A percentile compares a stretch with the other conserved stretches of the same genome.
These are phyloP conservation scores for Quercus phellos DNA, from an alignment of 331 rosid genomes.

Conservation along the genomic window DNA sequence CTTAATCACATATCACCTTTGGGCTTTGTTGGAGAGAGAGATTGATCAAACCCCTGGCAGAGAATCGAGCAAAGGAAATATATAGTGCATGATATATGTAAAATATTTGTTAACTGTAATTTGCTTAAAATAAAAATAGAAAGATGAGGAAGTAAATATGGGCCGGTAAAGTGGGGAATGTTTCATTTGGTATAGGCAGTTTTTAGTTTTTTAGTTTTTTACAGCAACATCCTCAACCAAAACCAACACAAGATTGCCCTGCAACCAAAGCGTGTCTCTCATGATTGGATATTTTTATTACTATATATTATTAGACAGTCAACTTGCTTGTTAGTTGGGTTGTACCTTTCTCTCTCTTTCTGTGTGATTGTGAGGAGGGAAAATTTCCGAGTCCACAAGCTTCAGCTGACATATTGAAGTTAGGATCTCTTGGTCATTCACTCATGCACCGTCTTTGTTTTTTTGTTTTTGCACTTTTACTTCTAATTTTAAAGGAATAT, in stretches of 20 bases:
- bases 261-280: slow-evolving; percentile 40
- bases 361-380: background rate
- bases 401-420: background rate
- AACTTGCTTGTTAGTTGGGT: slow-evolving; percentile 47
- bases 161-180: background rate
- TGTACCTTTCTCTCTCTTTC: slow-evolving; percentile 30
- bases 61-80: background rate
- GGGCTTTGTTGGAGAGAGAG: slow-evolving; percentile 2
- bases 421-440: too few species aligned
- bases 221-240: slow-evolving; percentile 25
- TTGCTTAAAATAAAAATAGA: slow-evolving; percentile 14
- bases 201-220: background rate
- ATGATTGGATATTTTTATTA: slow-evolving; percentile 46
- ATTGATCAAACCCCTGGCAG: slow-evolving; percentile 19
- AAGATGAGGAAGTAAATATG: background rate
- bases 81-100: background rate
- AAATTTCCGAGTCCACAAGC: background rate
- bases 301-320: slow-evolving; percentile 43
- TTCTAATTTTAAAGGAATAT: too few species aligned
- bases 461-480: too few species aligned
- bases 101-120: background rate
- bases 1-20: slow-evolving; percentile 14
- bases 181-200: slow-evolving; percentile 20
- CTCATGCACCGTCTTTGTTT: background rate
- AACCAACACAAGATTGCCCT: background rate